Evolutionary conservation across 331 rosid genomes (phyloP).

Genomic region (Pyrus hybrid): DNA sequence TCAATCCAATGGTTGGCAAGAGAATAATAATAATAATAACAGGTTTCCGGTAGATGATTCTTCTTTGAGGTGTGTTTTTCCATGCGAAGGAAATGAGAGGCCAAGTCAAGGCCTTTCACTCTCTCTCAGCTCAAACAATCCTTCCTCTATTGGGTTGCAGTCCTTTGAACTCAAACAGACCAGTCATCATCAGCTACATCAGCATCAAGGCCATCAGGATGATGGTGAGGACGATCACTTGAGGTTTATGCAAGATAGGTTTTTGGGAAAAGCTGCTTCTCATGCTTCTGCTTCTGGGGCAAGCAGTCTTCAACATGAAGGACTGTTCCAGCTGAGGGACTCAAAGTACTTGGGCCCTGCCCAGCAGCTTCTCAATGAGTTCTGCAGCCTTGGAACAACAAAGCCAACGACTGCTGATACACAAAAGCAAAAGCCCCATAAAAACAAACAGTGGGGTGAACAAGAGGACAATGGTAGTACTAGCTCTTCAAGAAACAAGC

Average conservation of each 20-base stretch:
- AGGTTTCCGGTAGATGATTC: constrained; percentile 60
- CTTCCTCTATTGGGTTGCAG: constrained; percentile 58
- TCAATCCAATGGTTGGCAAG: constrained; percentile 14
- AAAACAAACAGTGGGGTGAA: constrained; percentile 44
- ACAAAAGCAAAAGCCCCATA: constrained; percentile 38
- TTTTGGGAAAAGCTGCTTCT: constrained; percentile 21
- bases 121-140: constrained; percentile 63
- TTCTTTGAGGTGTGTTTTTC: constrained; percentile 69
- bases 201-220: background rate
- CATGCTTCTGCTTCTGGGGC: background rate
- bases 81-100: constrained; percentile 75
- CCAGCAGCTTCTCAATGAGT: constrained; percentile 72
- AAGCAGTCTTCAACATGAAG: background rate
- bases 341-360: constrained; percentile 62
- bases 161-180: constrained; percentile 62
- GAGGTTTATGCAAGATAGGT: constrained; percentile 5
- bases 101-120: constrained; percentile 94
- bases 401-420: constrained; percentile 25
- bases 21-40: constrained; percentile 6
- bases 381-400: constrained; percentile 68
- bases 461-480: constrained; percentile 20
- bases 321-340: constrained; percentile 42
- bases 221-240: background rate
- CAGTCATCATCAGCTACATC: constrained; percentile 17
- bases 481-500: constrained; percentile 39